Evolutionary conservation across 768 basidiomycete genomes (phyloP).

Genomic region (Suillus americanus): DNA sequence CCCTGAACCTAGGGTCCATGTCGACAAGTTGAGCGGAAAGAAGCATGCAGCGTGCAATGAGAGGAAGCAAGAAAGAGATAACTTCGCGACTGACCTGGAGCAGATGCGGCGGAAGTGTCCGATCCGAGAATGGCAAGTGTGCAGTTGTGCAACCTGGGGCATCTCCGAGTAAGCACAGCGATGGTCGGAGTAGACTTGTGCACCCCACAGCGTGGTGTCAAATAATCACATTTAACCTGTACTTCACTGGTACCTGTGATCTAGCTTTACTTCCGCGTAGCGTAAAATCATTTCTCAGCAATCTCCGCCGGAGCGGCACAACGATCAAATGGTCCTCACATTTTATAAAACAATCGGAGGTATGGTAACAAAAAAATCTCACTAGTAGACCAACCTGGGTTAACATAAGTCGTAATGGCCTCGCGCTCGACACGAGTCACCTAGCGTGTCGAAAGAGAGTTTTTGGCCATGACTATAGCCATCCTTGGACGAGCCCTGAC

Average conservation of each 20-base stretch:
- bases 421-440: constrained; percentile 5
- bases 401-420: constrained; percentile 2
- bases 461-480: constrained; percentile 30
- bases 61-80: constrained; percentile 5
- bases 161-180: constrained; percentile 2
- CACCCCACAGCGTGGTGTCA: background rate
- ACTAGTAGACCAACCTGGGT: constrained; percentile 3
- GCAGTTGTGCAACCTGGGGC: background rate
- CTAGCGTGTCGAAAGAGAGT: constrained; percentile 5
- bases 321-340: background rate
- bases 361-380: background rate
- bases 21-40: constrained; percentile 9
- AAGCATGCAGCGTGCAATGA: constrained; percentile 10
- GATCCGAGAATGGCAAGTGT: constrained; percentile 16
- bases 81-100: background rate
- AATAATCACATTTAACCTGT: background rate
- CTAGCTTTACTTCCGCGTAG: constrained; percentile 5
- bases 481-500: constrained; percentile 21
- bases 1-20: constrained; percentile 23
- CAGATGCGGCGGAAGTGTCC: constrained; percentile 23
- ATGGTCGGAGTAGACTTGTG: constrained; percentile 6
- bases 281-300: constrained; percentile 19
- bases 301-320: constrained; percentile 27
- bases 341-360: constrained; percentile 1
- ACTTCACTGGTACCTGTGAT: background rate